These are phyloP conservation scores for Cryptococcus wingfieldii DNA, from an alignment of 1,284 basidiomycete species.

Conservation along the genomic window DNA sequence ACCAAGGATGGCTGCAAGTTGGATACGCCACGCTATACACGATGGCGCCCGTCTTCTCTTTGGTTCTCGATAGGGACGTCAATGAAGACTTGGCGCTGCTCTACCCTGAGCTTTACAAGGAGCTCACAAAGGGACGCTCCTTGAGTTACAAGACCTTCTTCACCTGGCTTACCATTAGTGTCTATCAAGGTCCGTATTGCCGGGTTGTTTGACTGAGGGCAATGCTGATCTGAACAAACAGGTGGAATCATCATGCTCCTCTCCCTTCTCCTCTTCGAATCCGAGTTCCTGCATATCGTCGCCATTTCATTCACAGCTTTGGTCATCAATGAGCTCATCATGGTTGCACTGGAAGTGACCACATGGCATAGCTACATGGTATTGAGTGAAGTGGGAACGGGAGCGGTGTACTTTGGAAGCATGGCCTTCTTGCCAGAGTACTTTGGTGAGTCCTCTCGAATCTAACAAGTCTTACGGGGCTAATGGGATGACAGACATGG, in stretches of 20 bases:
- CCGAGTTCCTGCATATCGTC: slow-evolving; percentile 96
- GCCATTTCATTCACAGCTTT: slow-evolving; percentile 96
- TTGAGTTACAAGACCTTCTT: slow-evolving; percentile 97
- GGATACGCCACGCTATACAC: slow-evolving; percentile 98
- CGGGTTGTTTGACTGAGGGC: background rate
- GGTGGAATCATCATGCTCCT: slow-evolving; percentile 98
- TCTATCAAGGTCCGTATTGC: slow-evolving; percentile 77
- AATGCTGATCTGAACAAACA: slow-evolving; percentile 34
- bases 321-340: slow-evolving; percentile 95
- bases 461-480: background rate
- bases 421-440: slow-evolving; percentile 94
- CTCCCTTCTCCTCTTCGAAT: slow-evolving; percentile 92
- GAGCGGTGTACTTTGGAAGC: slow-evolving; percentile 83
- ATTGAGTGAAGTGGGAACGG: slow-evolving; percentile 81
- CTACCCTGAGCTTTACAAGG: slow-evolving; percentile 98
- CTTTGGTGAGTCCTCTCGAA: slow-evolving; percentile 65
- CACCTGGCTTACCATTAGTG: slow-evolving; percentile 93
- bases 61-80: slow-evolving; percentile 93
- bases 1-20: slow-evolving; percentile 97
- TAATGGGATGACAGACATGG: slow-evolving; percentile 61
- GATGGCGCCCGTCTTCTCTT: slow-evolving; percentile 96
- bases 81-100: slow-evolving; percentile 91
- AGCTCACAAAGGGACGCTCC: slow-evolving; percentile 86
- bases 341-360: slow-evolving; percentile 97
- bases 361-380: slow-evolving; percentile 99